phyloP scores from a whole-genome alignment of 768 basidiomycete genomes.

The Mycena rosella region DNA sequence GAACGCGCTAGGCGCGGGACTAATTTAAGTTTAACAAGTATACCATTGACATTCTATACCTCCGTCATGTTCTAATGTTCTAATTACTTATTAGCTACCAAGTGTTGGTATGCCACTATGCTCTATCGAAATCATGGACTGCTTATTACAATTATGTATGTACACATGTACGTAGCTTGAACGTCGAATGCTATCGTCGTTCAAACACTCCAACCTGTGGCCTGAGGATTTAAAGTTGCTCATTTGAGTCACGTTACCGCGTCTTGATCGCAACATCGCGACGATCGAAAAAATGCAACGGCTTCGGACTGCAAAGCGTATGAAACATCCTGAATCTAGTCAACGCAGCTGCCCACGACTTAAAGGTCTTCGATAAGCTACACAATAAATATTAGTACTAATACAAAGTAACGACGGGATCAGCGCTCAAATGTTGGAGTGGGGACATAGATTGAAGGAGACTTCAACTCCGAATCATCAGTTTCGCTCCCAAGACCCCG shows the following conservation, averaged over 20 bases:
- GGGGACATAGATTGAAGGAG: not conserved
- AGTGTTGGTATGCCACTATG: conserved; percentile 9
- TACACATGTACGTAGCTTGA: too few species aligned
- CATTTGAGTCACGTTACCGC: not conserved
- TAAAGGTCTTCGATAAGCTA: not conserved
- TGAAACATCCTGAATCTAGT: too few species aligned
- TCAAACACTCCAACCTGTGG: too few species aligned
- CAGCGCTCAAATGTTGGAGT: conserved; percentile 5
- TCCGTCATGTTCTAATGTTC: conserved; percentile 26
- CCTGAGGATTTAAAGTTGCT: too few species aligned
- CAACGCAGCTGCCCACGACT: too few species aligned
- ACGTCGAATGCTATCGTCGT: too few species aligned
- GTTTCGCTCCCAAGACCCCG: not conserved
- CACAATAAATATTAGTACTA: not conserved
- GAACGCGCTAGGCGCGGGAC: not conserved
- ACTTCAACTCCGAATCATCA: conserved; percentile 10
- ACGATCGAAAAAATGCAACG: not conserved
- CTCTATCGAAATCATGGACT: not conserved
- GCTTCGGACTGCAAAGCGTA: too few species aligned
- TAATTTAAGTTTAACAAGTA: conserved; percentile 13
- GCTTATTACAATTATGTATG: not conserved
- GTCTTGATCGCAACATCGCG: not conserved
- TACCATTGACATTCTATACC: conserved; percentile 27
- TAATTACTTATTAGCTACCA: conserved; percentile 6
- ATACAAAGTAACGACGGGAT: too few species aligned